These are phyloP conservation scores for Rhizopus delemar DNA, from an alignment of 371 early-diverging fungal genomes.

Conservation along the genomic window DNA sequence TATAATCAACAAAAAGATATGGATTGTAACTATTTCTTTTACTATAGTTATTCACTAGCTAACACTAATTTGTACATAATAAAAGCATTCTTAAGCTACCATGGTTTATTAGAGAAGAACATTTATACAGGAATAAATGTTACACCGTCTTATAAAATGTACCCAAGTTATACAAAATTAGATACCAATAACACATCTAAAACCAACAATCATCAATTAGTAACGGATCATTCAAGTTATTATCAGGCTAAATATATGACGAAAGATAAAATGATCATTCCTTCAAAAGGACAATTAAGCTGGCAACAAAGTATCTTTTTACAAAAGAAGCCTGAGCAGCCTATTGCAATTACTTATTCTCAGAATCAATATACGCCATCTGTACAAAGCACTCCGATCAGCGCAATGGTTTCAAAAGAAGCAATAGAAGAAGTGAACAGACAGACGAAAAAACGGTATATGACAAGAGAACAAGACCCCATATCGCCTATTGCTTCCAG, in stretches of 20 bases:
- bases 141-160: not conserved
- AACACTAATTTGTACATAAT: not conserved
- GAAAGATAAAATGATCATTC: not conserved
- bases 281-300: conserved; percentile 1
- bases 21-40: conserved; percentile 8
- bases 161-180: not conserved
- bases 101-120: not conserved
- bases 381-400: not conserved
- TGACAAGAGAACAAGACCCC: conserved; percentile 4
- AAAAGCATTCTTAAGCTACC: not conserved
- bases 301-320: conserved; percentile 9
- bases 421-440: conserved; percentile 3
- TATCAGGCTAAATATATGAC: not conserved
- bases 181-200: too few relatives aligned
- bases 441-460: not conserved
- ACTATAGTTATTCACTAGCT: not conserved
- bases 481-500: conserved; percentile 19
- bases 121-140: not conserved
- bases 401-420: not conserved
- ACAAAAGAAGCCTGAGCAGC: conserved; percentile 2
- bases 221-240: too few relatives aligned
- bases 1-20: conserved; percentile 3
- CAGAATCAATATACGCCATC: not conserved
- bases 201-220: too few relatives aligned
- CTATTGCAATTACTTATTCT: not conserved